Conservation (phyloP, 176 grass and related monocot genomes). For the Saccharum officinarum region DNA sequence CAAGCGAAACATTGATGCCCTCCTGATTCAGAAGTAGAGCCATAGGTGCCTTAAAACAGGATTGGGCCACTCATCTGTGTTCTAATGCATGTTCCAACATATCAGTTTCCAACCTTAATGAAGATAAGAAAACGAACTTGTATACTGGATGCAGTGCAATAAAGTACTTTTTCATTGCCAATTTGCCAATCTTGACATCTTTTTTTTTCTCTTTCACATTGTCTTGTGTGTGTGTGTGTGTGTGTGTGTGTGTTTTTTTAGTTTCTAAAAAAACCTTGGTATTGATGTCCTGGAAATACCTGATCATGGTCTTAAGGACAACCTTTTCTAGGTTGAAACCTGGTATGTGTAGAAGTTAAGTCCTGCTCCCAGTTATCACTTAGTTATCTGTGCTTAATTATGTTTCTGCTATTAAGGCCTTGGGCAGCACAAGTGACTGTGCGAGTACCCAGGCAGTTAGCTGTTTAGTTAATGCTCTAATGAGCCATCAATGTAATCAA, state of each 20-base stretch:
- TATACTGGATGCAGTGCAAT: background rate
- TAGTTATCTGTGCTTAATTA: no score
- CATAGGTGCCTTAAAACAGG: background rate
- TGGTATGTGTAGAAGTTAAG: background rate
- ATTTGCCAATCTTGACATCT: background rate
- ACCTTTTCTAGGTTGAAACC: background rate
- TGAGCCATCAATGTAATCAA: no score
- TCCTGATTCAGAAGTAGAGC: conserved; percentile 52
- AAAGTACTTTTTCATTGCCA: conserved; percentile 6
- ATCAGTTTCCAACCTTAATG: conserved; percentile 14
- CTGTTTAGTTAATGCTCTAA: no score
- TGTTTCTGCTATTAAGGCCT: no score
- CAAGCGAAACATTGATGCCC: conserved; percentile 85
- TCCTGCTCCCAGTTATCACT: no score
- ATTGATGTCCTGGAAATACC: background rate
- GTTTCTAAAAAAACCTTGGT: background rate
- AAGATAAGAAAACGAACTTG: background rate
- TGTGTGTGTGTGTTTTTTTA: background rate
- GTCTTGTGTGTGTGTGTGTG: background rate
- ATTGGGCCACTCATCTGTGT: conserved; percentile 1
- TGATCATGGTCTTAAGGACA: background rate
- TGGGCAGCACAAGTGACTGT: no score
- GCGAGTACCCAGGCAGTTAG: no score
- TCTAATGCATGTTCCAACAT: background rate
- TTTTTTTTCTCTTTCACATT: background rate